phyloP scores from a whole-genome alignment of 208 protist species.

The Leishmania turanica region DNA sequence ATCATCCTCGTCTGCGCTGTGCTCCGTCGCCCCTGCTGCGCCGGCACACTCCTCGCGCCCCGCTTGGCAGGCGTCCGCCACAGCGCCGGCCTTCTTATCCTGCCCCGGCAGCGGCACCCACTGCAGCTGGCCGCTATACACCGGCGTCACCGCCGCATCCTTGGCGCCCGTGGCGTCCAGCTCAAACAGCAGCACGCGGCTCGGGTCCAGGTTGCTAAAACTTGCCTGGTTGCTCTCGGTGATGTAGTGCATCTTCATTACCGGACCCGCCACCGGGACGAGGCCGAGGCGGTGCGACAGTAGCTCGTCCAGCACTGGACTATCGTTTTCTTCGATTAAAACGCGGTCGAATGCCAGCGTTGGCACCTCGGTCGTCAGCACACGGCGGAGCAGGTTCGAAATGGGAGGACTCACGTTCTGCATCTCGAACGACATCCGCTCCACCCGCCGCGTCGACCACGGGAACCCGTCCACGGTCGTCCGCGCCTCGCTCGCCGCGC shows the following conservation, averaged over 20 bases:
- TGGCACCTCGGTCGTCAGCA: constrained; percentile 97
- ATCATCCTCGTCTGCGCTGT: constrained; percentile 34
- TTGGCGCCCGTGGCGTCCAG: constrained; percentile 67
- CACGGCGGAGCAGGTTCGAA: constrained; percentile 97
- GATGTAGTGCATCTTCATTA: constrained; percentile 90
- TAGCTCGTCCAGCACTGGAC: constrained; percentile 98
- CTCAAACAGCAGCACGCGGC: constrained; percentile 83
- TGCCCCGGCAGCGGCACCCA: constrained; percentile 94
- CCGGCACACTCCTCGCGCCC: neutral
- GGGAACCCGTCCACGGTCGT: constrained; percentile 43
- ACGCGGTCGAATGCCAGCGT: constrained; percentile 99
- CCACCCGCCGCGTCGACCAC: constrained; percentile 69
- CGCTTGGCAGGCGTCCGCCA: neutral
- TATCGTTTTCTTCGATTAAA: constrained; percentile 97
- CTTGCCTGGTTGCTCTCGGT: constrained; percentile 49
- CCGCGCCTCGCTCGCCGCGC: neutral
- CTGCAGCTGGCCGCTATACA: constrained; percentile 91
- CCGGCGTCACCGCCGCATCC: constrained; percentile 69
- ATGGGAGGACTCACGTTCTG: constrained; percentile 84
- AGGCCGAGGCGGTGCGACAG: constrained; percentile 97
- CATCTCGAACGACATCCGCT: constrained; percentile 86
- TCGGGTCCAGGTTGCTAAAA: constrained; percentile 74
- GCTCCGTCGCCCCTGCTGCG: constrained; percentile 7
- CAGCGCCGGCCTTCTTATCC: constrained; percentile 26
- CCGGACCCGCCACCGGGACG: constrained; percentile 96